phyloP scores from a whole-genome alignment of 257 asterid species.

The Salvia miltiorrhiza region DNA sequence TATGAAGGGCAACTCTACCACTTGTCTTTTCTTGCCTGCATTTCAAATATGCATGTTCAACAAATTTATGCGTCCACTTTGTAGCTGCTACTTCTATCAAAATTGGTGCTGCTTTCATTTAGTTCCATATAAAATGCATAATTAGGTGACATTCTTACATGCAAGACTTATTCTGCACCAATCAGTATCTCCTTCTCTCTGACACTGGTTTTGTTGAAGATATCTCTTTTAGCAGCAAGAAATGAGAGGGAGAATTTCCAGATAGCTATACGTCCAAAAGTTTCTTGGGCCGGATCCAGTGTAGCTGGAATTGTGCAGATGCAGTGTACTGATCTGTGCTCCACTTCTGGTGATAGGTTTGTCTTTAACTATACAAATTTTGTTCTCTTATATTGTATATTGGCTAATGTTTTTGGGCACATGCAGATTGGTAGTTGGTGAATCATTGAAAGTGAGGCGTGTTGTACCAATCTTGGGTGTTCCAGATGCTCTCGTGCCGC shows the following conservation, averaged over 20 bases:
- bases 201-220: conserved; percentile 55
- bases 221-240: conserved; percentile 93
- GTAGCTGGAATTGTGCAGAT: conserved; percentile 81
- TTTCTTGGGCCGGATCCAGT: conserved; percentile 79
- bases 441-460: conserved; percentile 72
- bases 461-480: conserved; percentile 90
- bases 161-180: not conserved
- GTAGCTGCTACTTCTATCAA: not conserved
- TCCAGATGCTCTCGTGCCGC: conserved; percentile 98
- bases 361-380: conserved; percentile 19
- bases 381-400: conserved; percentile 13
- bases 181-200: conserved; percentile 27
- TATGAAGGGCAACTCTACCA: not conserved
- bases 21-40: not conserved
- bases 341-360: conserved; percentile 85
- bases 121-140: not conserved
- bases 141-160: not conserved
- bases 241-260: conserved; percentile 97
- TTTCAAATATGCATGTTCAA: conserved; percentile 14
- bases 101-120: not conserved
- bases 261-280: conserved; percentile 89
- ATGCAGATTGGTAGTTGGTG: conserved; percentile 79
- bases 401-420: conserved; percentile 15
- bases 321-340: conserved; percentile 75
- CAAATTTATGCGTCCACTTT: not conserved